These are phyloP conservation scores for Torrubiella hemipterigena DNA, from an alignment of 2,329 filamentous ascomycete species.

Conservation along the genomic window DNA sequence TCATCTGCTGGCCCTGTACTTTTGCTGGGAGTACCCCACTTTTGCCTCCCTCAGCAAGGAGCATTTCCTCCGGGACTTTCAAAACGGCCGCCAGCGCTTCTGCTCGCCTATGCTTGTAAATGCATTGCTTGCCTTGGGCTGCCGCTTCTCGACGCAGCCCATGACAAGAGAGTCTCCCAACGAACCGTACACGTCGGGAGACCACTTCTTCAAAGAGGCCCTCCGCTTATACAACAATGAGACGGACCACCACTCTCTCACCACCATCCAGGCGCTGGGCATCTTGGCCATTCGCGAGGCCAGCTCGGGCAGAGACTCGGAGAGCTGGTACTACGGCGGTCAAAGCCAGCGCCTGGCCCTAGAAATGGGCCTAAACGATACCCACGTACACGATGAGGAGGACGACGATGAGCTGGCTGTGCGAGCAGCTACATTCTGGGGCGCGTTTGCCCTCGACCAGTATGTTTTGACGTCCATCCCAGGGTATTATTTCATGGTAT, in stretches of 20 bases:
- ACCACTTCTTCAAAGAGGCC: constrained; percentile 64
- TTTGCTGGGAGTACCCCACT: constrained; percentile 66
- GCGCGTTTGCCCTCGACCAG: constrained; percentile 52
- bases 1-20: constrained; percentile 55
- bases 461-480: constrained; percentile 22
- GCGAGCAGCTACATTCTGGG: constrained; percentile 49
- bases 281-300: constrained; percentile 68
- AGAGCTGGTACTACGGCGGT: constrained; percentile 61
- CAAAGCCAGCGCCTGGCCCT: constrained; percentile 61
- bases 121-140: constrained; percentile 52
- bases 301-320: constrained; percentile 59
- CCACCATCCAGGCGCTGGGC: constrained; percentile 62
- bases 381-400: constrained; percentile 30
- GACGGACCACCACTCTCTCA: constrained; percentile 47
- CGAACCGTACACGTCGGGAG: constrained; percentile 54
- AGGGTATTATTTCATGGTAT: neutral
- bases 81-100: constrained; percentile 46
- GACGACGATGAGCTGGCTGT: constrained; percentile 47
- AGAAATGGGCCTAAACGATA: constrained; percentile 56
- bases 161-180: constrained; percentile 49
- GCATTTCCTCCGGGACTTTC: constrained; percentile 56
- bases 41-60: constrained; percentile 63
- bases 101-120: constrained; percentile 59
- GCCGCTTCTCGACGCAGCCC: constrained; percentile 54
- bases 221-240: constrained; percentile 47